Conservation (phyloP, 495 filamentous ascomycete genomes). For the Penicillium desertorum region DNA sequence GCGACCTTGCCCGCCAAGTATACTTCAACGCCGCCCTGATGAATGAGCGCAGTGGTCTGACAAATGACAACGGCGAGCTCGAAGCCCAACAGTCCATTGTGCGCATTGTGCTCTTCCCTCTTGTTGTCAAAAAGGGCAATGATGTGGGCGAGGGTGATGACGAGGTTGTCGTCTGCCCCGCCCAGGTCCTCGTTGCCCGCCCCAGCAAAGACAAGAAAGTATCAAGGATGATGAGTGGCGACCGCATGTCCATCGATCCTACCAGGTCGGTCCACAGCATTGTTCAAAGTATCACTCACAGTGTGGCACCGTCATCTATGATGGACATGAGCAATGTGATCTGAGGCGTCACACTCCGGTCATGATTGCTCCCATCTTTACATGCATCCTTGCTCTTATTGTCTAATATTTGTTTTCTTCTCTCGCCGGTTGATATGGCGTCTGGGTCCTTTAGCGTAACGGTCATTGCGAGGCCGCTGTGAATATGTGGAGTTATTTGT, state of each 20-base stretch:
- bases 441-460: conserved; percentile 15
- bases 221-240: conserved; percentile 43
- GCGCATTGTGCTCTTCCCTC: conserved; percentile 86
- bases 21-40: conserved; percentile 86
- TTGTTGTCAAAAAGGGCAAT: conserved; percentile 92
- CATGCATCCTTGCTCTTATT: conserved; percentile 15
- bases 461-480: conserved; percentile 10
- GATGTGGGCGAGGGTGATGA: conserved; percentile 81
- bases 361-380: conserved; percentile 18
- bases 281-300: conserved; percentile 44
- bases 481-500: conserved; percentile 24
- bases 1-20: conserved; percentile 79
- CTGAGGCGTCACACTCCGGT: conserved; percentile 47
- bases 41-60: conserved; percentile 81
- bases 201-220: conserved; percentile 46
- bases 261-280: conserved; percentile 46
- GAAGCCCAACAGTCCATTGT: conserved; percentile 75
- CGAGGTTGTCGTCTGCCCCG: conserved; percentile 89
- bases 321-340: conserved; percentile 55
- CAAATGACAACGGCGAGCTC: conserved; percentile 69
- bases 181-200: conserved; percentile 77
- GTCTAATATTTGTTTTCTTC: conserved; percentile 10
- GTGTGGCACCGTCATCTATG: conserved; percentile 42
- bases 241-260: conserved; percentile 47
- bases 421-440: conserved; percentile 12